Percentiles rank a stretch among this genome's conserved stretches.
Evolutionary conservation across 257 asterid genomes (phyloP).

Genomic region (Petunia axillaris): DNA sequence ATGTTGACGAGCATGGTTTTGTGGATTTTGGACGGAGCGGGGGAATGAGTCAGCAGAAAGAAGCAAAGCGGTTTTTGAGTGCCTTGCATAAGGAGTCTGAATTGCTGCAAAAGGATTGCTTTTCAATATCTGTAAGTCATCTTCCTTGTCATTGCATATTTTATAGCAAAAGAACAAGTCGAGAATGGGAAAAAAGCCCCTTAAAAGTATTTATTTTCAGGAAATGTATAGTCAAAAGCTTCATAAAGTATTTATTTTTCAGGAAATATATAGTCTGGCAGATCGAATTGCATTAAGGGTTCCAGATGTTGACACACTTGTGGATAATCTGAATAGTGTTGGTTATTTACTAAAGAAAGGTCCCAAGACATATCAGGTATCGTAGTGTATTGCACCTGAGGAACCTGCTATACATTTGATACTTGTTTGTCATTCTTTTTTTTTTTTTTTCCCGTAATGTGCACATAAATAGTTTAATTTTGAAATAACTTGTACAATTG

Average conservation of each 20-base stretch:
- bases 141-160: neutral
- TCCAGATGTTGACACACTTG: constrained; percentile 82
- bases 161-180: neutral
- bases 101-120: constrained; percentile 78
- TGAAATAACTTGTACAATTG: no score
- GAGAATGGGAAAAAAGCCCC: constrained; percentile 6
- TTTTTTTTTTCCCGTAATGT: neutral
- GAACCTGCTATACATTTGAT: neutral
- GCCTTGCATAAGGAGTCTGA: constrained; percentile 89
- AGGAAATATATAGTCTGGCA: constrained; percentile 92
- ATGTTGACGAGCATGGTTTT: constrained; percentile 85
- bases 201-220: constrained; percentile 5
- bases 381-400: neutral
- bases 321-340: constrained; percentile 77
- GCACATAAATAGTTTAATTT: neutral
- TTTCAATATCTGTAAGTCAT: constrained; percentile 76
- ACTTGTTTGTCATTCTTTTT: neutral
- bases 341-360: constrained; percentile 96
- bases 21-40: constrained; percentile 98
- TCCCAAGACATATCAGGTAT: constrained; percentile 90
- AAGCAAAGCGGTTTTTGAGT: constrained; percentile 85
- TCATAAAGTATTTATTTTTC: constrained; percentile 35
- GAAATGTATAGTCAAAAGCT: neutral
- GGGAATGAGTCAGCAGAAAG: constrained; percentile 99
- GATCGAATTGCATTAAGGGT: constrained; percentile 77